Base-by-base conservation (phyloP, 2,329 filamentous ascomycete species). In the Gremmenia infestans region DNA sequence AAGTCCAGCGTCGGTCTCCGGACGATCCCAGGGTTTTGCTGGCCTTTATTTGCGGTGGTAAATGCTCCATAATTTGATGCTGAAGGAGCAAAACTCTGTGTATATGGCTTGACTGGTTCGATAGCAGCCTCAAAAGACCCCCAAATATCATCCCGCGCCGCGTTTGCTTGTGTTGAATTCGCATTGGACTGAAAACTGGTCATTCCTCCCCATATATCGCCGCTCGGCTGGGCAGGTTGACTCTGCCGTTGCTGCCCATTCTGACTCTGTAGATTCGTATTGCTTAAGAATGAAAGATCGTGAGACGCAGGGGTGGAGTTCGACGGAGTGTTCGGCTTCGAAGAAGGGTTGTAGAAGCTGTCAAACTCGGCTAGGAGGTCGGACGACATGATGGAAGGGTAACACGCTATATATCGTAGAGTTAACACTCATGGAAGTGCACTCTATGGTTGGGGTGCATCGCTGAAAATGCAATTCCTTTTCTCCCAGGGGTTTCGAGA, bases 351-450 rank as follows among this genome's bases (percentile, higher is more conserved):
- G 52, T 78, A 75, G 61, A 76, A 72, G 63, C 72, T 74, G 65
- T 80, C 81, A 63, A 87, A 85, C 62, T 83, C 81, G 54, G 82
- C 83, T 66, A 86, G 83, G 55, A 87, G 78, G 70, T 86, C 82
- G 59, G 82, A 81, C 63, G 83, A 87, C 83, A 86, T 87, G 22
- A 35, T 58, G 55, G 35, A 32, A 35, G 37, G 23, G 22, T 48
- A 15, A 12, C 45, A 48, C 45, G 15, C 11, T 12, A 22, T 45
- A 5, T 11, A 25, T 45, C 11, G n/a, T 45, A n/a, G 45, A 35
- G 2, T 48, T 32, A 9, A 17, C 45, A 28, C 45, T 35, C 15
- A 8, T 48, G 42, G 19, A 22, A 45, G 19, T 25, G 22, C 28
- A 17, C 45, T 35, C 6, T 11, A 28, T 12, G 12, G 23, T 14